A percentile compares a stretch with the other conserved stretches of the same genome.
Conservation (phyloP, 73 alveolate genomes). For the Uronychia binucleata region DNA sequence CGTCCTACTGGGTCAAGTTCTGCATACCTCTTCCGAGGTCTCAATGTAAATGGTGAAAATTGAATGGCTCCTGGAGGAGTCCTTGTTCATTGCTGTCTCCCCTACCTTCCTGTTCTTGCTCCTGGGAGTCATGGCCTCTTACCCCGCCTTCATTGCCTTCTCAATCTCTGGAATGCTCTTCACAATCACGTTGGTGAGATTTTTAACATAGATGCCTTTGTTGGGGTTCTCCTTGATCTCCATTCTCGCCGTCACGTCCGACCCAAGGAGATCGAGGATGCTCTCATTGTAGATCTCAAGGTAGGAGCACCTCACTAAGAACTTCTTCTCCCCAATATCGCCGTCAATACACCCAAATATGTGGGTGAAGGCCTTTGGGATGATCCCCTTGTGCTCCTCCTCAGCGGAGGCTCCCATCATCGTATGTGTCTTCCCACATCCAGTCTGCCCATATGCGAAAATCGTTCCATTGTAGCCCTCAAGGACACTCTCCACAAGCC, state of each 20-base stretch:
- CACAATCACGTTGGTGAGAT: conserved; percentile 60
- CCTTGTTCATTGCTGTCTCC: conserved; percentile 96
- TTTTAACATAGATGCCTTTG: conserved; percentile 77
- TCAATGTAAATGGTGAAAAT: conserved; percentile 94
- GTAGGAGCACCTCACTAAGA: conserved; percentile 91
- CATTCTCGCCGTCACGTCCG: conserved; percentile 68
- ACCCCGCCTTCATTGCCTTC: conserved; percentile 54
- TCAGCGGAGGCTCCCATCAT: conserved; percentile 75
- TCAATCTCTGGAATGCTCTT: conserved; percentile 67
- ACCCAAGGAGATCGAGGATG: conserved; percentile 90
- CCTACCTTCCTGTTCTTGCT: conserved; percentile 88
- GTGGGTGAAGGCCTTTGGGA: conserved; percentile 93
- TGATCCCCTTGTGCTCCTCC: conserved; percentile 84
- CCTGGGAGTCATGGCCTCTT: neutral
- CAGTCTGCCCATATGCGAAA: conserved; percentile 96
- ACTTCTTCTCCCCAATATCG: conserved; percentile 81
- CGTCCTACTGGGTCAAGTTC: conserved; percentile 30
- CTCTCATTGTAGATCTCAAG: conserved; percentile 97
- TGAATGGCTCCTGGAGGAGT: conserved; percentile 94
- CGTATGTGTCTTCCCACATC: conserved; percentile 77
- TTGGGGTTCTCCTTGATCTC: conserved; percentile 87
- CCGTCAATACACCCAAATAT: conserved; percentile 87
- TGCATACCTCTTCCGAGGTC: conserved; percentile 78
- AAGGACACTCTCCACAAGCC: conserved; percentile 83
- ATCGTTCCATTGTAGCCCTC: conserved; percentile 95